phyloP scores from a whole-genome alignment of 202 grass and related monocot species.

The Setaria italica region DNA sequence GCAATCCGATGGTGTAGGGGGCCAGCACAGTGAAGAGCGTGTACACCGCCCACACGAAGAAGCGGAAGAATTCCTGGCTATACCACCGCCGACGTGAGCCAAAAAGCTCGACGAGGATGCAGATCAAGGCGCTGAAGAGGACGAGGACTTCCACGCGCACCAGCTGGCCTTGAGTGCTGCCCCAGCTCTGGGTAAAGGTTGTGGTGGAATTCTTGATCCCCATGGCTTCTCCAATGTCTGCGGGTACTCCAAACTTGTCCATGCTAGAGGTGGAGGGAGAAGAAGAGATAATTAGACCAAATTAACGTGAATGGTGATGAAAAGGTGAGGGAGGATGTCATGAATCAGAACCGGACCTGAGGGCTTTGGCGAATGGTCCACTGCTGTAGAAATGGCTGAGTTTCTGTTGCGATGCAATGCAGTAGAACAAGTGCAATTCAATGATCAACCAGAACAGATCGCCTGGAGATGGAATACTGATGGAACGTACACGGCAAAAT shows the following conservation, averaged over 20 bases:
- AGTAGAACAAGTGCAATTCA: no score
- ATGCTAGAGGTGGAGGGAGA: neutral
- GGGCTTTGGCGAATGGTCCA: no score
- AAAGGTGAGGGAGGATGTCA: no score
- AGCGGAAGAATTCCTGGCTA: neutral
- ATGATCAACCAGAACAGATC: no score
- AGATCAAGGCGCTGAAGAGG: slow-evolving; percentile 16
- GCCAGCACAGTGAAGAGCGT: slow-evolving; percentile 23
- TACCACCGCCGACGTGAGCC: neutral
- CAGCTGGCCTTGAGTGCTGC: neutral
- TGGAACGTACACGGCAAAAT: no score
- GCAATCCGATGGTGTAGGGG: slow-evolving; percentile 27
- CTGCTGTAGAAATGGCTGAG: no score
- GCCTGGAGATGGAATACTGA: no score
- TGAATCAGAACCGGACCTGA: no score
- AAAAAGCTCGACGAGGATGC: neutral
- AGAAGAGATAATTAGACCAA: no score
- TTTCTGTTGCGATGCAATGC: no score
- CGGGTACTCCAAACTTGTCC: neutral
- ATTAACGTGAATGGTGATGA: neutral
- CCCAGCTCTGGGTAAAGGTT: neutral
- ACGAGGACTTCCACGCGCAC: slow-evolving; percentile 21
- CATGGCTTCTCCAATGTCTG: neutral
- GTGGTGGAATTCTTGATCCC: slow-evolving; percentile 17
- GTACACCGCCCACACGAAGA: slow-evolving; percentile 30